Base-by-base conservation (phyloP, 2,329 filamentous ascomycete species). In the Ciborinia camelliae region DNA sequence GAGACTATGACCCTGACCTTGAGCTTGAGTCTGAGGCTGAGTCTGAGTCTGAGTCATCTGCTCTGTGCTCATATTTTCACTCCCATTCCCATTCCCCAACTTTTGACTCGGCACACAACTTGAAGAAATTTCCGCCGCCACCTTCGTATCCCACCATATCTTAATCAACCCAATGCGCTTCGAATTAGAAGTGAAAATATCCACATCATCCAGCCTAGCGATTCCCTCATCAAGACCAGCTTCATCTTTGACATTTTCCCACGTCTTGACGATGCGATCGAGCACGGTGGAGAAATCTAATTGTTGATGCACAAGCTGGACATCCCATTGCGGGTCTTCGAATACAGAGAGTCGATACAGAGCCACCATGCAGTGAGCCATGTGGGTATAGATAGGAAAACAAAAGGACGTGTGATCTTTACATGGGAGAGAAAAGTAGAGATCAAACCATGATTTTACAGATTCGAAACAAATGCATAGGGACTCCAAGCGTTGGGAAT, bases 381-480 rank as follows among this genome's bases (percentile, higher is more conserved):
- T 12, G 2, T 66, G 57, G 9, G 57, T 62, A 1, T 64, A 55
- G 1, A 65, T 37, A 3, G 53, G 26, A 26, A 55, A 51, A 20
- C 41, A 6, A 26, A 65, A 67, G 39, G 35, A 32, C 5, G 30
- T 45, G n/a, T 62, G 62, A 1, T 30, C 37, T 30, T 26, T 39
- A 6, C 26, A 20, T 8, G 62, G 62, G 8, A 64, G 50, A 0
- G 28, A 47, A 32, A 65, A 60, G 26, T 62, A 65, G 2, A 62
- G 18, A 30, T 65, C 45, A 35, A 66, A 66, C 62, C 55, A 65
- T 45, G 65, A 59, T 51, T 66, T 66, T 5, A 58, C 43, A n/a
- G 62, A 30, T 32, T 41, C 32, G 1, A 66, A 55, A 39, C 65
- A 62, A n/a, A 43, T 51, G 12, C 51, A 57, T 6, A 66, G 55